These are phyloP conservation scores for Favolaschia claudopus DNA, from an alignment of 768 basidiomycete species.

Conservation along the genomic window DNA sequence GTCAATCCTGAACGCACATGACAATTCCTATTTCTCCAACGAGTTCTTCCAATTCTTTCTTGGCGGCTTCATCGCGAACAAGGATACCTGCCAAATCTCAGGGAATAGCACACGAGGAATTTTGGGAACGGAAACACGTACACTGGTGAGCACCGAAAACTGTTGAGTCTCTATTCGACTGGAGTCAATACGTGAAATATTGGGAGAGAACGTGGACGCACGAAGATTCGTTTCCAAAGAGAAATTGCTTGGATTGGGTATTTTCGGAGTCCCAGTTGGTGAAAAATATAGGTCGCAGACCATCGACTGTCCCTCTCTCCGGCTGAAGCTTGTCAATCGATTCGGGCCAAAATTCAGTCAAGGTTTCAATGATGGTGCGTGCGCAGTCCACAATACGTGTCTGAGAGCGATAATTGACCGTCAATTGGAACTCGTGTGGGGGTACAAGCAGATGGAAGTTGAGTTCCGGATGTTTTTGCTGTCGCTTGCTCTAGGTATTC, in stretches of 20 bases:
- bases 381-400: conserved; percentile 78
- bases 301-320: conserved; percentile 64
- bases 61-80: too few species aligned
- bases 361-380: conserved; percentile 66
- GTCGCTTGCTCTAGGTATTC: conserved; percentile 30
- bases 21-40: too few species aligned
- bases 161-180: too few species aligned
- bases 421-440: conserved; percentile 62
- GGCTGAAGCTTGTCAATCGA: conserved; percentile 65
- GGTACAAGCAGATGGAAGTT: conserved; percentile 29
- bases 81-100: too few species aligned
- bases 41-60: too few species aligned
- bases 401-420: conserved; percentile 74
- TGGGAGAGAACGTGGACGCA: too few species aligned
- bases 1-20: too few species aligned
- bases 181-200: too few species aligned
- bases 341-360: conserved; percentile 67
- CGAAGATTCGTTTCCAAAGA: not conserved
- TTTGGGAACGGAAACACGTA: too few species aligned
- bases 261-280: conserved; percentile 51
- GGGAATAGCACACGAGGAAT: too few species aligned
- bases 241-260: conserved; percentile 36
- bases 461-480: not conserved
- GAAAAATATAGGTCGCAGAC: conserved; percentile 66
- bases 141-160: too few species aligned